These are phyloP conservation scores for Diplosphaera chodatii DNA, from an alignment of 139 green algal genomes.

Conservation along the genomic window DNA sequence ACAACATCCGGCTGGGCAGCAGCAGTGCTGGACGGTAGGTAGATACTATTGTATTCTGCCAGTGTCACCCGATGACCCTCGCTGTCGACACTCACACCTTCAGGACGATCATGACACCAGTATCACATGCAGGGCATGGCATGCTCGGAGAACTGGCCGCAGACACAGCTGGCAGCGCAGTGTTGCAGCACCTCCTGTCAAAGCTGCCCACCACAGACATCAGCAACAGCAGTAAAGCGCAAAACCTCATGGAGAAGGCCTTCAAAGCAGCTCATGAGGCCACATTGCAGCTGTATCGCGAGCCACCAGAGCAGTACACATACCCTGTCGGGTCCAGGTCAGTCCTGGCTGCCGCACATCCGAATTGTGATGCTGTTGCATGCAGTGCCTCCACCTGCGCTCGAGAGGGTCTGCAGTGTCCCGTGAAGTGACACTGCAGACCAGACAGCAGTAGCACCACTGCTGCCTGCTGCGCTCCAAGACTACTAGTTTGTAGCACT, in stretches of 20 bases:
- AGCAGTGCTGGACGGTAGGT: conserved; percentile 8
- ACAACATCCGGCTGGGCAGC: conserved; percentile 3
- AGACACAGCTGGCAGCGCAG: conserved; percentile 7
- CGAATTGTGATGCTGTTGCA: too few species aligned
- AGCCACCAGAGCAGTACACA: conserved; percentile 7
- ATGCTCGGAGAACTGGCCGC: conserved; percentile 41
- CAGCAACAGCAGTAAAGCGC: background rate
- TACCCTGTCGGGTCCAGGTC: conserved; percentile 18
- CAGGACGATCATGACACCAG: background rate
- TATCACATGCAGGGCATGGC: conserved; percentile 34
- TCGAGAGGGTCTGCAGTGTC: too few species aligned
- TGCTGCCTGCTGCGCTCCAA: too few species aligned
- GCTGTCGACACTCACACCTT: background rate
- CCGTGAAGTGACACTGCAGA: too few species aligned
- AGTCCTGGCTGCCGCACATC: too few species aligned
- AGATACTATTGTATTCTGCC: background rate
- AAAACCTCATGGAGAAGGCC: conserved; percentile 5
- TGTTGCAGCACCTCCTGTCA: conserved; percentile 19
- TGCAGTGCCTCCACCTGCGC: too few species aligned
- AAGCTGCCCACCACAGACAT: background rate
- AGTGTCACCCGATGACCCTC: too few species aligned
- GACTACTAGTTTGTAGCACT: background rate
- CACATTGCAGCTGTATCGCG: conserved; percentile 11
- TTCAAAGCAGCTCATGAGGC: conserved; percentile 24
- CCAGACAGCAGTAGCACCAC: background rate